Percentiles rank a stretch among this genome's conserved stretches.
These are phyloP conservation scores for Amaranthus palmeri DNA, from an alignment of 148 eudicot species.

Conservation along the genomic window DNA sequence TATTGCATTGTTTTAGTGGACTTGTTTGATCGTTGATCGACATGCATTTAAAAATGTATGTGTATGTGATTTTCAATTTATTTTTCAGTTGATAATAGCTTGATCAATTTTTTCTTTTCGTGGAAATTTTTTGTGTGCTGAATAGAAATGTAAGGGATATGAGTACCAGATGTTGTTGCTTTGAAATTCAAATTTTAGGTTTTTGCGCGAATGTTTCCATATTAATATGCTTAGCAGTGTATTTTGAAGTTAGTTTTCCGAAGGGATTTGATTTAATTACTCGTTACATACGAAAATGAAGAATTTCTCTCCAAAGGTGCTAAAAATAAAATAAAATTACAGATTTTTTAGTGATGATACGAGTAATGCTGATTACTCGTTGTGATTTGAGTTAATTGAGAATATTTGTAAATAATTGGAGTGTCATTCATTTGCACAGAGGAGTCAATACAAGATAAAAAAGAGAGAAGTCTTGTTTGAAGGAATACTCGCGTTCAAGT, in stretches of 20 bases:
- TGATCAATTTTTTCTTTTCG: neutral
- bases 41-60: conserved; percentile 11
- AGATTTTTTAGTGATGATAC: conserved; percentile 1
- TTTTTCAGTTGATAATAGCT: conserved; percentile 6
- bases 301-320: neutral
- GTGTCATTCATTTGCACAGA: conserved; percentile 20
- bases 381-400: conserved; percentile 3
- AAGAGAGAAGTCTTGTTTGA: conserved; percentile 17
- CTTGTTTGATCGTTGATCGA: conserved; percentile 13
- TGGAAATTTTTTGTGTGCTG: conserved; percentile 7
- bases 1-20: neutral
- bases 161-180: neutral
- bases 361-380: conserved; percentile 4
- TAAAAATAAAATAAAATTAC: neutral
- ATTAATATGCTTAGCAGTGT: neutral
- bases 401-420: conserved; percentile 10
- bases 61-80: neutral
- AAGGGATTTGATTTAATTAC: neutral
- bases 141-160: conserved; percentile 5
- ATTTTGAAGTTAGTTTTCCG: neutral
- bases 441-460: conserved; percentile 11
- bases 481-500: conserved; percentile 9
- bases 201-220: neutral
- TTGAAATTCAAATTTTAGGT: conserved; percentile 1
- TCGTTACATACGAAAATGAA: no score